Conservation (phyloP, 2,329 filamentous ascomycete species). For the Mariannaea sp. region DNA sequence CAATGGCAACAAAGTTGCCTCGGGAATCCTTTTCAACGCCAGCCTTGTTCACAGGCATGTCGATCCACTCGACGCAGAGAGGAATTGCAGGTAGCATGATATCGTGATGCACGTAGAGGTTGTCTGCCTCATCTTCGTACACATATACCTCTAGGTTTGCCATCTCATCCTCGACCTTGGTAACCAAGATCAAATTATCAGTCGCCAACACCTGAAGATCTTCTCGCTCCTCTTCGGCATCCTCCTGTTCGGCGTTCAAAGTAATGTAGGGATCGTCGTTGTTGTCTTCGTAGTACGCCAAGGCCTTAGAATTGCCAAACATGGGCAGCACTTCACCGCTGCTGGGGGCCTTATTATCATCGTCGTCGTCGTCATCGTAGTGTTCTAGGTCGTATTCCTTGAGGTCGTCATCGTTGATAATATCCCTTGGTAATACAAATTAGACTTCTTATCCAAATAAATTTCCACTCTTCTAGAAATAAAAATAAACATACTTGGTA, state of each 20-base stretch:
- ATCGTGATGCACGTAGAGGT: slow-evolving; percentile 98
- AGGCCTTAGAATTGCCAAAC: slow-evolving; percentile 92
- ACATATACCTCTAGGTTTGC: slow-evolving; percentile 97
- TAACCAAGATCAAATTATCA: slow-evolving; percentile 90
- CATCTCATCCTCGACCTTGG: slow-evolving; percentile 95
- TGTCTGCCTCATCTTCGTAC: slow-evolving; percentile 93
- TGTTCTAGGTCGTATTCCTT: slow-evolving; percentile 96
- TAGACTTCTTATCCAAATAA: slow-evolving; percentile 11
- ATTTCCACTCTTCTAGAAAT: not conserved
- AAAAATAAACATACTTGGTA: slow-evolving; percentile 44
- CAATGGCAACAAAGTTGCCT: slow-evolving; percentile 93
- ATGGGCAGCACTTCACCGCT: slow-evolving; percentile 78
- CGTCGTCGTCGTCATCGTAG: slow-evolving; percentile 84
- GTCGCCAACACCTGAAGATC: slow-evolving; percentile 91
- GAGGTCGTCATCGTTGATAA: slow-evolving; percentile 76
- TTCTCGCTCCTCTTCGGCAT: slow-evolving; percentile 85
- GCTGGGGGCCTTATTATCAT: slow-evolving; percentile 47
- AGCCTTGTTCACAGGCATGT: slow-evolving; percentile 81
- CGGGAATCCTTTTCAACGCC: slow-evolving; percentile 64
- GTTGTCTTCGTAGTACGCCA: slow-evolving; percentile 93
- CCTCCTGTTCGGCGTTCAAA: slow-evolving; percentile 70
- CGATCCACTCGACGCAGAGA: slow-evolving; percentile 93
- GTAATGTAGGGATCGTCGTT: slow-evolving; percentile 97
- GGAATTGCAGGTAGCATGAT: slow-evolving; percentile 98
- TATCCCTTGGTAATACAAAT: slow-evolving; percentile 47